Evolutionary conservation across 441 rosid species (phyloP), one percentile per base, ranked within the genome.

Genomic region (Arabidopsis hybrid): DNA sequence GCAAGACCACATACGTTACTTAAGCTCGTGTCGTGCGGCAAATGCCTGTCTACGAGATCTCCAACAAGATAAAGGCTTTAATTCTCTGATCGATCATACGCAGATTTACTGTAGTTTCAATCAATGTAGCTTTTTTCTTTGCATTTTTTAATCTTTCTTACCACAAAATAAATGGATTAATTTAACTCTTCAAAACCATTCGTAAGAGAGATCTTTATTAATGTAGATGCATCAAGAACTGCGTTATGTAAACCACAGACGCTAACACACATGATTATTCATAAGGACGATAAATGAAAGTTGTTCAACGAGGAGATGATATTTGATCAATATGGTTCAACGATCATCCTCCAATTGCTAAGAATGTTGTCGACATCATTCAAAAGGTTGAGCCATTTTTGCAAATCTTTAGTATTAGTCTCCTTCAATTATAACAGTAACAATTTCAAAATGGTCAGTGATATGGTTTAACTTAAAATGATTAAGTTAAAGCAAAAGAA

Each of bases 21-120:
- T 83, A 95, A 93, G 84, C 82, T 93, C 0, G 91, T 93, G 55
- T 80, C 89, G 7, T 95, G 99, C 9, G 97, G 97, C 71, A 85
- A 85, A 72, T 93, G 95, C 79, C 78, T 93, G 11, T 84, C 91
- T 38, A 81, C 91, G 5, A 89, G 81, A 69, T 91, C 99, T 76
- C 85, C 91, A 11, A 76, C 89, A 11, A 85, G 91, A 85, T 85
- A 72, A 60, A 51, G 53, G 13, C 13, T 49, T 47, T 58, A 32
- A 53, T 76, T 36, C 26, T 14, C 55, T 42, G 61, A 29, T 60
- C 55, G n/a, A 60, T 11, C 74, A 61, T 61, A 67, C 52, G 17
- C 58, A 76, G 69, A 56, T 56, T 62, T 63, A 69, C 31, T 76
- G 75, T 69, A 76, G 43, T 57, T 71, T 63, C 52, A 53, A 36